Evolutionary conservation across 2,329 filamentous ascomycete genomes (phyloP), one percentile per base, ranked within the genome.

Genomic region (Aspergillus fischeri): DNA sequence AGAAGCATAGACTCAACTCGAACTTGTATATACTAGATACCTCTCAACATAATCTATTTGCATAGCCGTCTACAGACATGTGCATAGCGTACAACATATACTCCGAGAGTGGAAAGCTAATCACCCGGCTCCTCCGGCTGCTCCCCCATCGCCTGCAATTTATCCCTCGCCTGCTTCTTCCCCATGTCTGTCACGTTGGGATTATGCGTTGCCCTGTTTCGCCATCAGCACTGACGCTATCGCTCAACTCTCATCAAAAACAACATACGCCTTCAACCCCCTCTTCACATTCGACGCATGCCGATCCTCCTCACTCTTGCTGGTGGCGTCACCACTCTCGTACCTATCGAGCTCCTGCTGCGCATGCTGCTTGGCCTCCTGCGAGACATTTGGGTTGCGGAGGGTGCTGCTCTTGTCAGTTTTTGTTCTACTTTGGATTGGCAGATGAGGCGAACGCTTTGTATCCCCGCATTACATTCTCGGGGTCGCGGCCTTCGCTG

Each of bases 221-320:
- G 25, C 25, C 44, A 47, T 57, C 42, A 61, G 53, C 42, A 20
- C 25, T 11, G 21, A 25, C n/a, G 27, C 28, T 10, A 9, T 29
- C 27, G 35, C 38, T 44, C 44, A 35, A 25, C 25, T n/a, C n/a
- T 27, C 25, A 49, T 44, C 24, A 21, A 32, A 41, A 44, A n/a
- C 8, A 42, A 61, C 64, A 49, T 61, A 67, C 65, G 64, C 63
- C 52, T 65, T 66, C 53, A 67, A 57, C 3, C 65, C 65, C 28
- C 64, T 54, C 38, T 59, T 59, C 41, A 67, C 62, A 42, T 67
- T 67, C n/a, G 41, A 48, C 8, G 53, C 51, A 42, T 60, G 62
- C 6, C 50, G 50, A 29, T 61, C 55, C 6, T 59, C 63, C 3
- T 59, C 63, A 9, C 54, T 55, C 3, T 58, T 62, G n/a, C 55